Conservation (phyloP, 1,284 basidiomycete genomes). For the Afroboletus lepidellus region DNA sequence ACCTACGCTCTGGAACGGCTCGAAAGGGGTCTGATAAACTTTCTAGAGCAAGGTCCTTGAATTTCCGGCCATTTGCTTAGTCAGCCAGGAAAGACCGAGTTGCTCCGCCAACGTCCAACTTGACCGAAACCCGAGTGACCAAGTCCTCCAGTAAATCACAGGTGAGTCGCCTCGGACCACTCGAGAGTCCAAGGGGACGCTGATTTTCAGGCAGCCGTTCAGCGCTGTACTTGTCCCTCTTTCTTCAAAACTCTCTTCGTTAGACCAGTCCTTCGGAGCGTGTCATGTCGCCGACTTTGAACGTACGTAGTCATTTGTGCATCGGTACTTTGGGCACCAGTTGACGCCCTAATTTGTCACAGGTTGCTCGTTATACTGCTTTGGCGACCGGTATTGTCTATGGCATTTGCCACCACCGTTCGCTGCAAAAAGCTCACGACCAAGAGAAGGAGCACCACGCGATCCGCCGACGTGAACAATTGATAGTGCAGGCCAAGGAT, state of each 20-base stretch:
- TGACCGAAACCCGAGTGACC: constrained; percentile 13
- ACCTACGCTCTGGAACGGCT: no score
- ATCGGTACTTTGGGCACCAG: constrained; percentile 10
- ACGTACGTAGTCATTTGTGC: constrained; percentile 40
- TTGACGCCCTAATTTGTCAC: constrained; percentile 11
- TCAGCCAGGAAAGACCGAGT: constrained; percentile 31
- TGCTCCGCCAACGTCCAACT: constrained; percentile 26
- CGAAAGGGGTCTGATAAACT: no score
- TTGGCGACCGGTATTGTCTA: constrained; percentile 88
- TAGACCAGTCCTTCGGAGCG: constrained; percentile 16
- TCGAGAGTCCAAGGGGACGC: neutral
- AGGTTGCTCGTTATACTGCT: constrained; percentile 97
- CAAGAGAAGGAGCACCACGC: constrained; percentile 67
- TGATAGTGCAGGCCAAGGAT: constrained; percentile 87
- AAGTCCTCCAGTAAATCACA: constrained; percentile 6
- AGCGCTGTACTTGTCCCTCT: constrained; percentile 17
- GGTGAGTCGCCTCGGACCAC: constrained; percentile 7
- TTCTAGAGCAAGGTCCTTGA: no score
- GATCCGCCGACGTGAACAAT: constrained; percentile 68
- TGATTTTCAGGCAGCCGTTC: constrained; percentile 14
- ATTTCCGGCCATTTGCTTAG: constrained; percentile 27
- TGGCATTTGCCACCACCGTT: constrained; percentile 89
- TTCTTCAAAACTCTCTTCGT: constrained; percentile 12
- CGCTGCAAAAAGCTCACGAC: constrained; percentile 84
- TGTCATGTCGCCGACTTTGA: constrained; percentile 64